Percentiles rank a stretch among this genome's conserved stretches.
Evolutionary conservation across 2,329 filamentous ascomycete species (phyloP).

Genomic region (Microcera coccophila): DNA sequence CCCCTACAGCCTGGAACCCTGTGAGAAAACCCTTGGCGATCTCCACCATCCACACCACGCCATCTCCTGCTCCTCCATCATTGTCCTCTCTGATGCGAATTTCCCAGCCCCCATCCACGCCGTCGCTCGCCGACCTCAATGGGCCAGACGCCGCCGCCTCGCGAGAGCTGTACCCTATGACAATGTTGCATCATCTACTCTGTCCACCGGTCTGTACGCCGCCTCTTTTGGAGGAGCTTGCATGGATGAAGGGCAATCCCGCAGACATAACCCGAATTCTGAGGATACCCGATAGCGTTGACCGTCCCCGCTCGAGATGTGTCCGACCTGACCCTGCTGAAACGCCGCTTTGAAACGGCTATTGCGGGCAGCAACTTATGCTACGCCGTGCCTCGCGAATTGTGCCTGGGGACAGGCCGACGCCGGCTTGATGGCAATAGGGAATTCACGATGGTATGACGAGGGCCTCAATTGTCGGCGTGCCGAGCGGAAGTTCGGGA

Average conservation of each 20-base stretch:
- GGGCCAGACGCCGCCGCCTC: background rate
- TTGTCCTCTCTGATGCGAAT: background rate
- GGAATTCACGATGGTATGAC: background rate
- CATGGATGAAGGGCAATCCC: background rate
- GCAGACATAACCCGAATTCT: background rate
- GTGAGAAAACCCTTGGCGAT: background rate
- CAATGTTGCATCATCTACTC: constrained; percentile 1
- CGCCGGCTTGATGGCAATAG: background rate
- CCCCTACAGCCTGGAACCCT: background rate
- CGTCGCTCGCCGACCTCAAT: background rate
- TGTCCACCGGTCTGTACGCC: constrained; percentile 3
- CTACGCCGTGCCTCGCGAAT: background rate
- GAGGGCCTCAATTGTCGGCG: constrained; percentile 3
- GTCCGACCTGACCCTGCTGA: constrained; percentile 17
- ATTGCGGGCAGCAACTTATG: constrained; percentile 8
- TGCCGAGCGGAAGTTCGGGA: constrained; percentile 7
- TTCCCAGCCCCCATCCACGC: background rate
- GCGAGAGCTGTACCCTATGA: background rate
- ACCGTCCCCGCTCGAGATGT: constrained; percentile 13
- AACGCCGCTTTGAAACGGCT: constrained; percentile 26
- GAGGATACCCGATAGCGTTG: constrained; percentile 16
- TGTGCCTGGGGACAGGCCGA: background rate
- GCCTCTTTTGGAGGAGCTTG: background rate
- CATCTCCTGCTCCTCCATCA: constrained; percentile 3
- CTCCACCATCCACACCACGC: constrained; percentile 1